Evolutionary conservation across 352 stramenopile species (phyloP).

Genomic region (Phytophthora macrochlamydospora): DNA sequence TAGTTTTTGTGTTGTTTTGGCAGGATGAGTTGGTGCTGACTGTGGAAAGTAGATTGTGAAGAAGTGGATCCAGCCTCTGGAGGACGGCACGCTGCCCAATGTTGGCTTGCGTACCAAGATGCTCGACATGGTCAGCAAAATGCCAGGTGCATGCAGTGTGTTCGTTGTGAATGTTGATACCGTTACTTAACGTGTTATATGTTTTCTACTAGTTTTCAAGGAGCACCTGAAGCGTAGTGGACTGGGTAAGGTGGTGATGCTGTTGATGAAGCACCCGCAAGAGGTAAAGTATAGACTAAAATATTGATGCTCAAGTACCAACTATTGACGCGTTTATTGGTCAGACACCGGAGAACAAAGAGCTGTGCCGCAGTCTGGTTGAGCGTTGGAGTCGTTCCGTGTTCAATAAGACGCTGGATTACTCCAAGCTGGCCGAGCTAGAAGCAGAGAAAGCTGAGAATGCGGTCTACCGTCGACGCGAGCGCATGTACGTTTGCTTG

Average conservation of each 20-base stretch:
- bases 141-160: conserved; percentile 55
- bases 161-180: background rate
- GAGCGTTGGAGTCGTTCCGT: conserved; percentile 89
- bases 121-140: conserved; percentile 77
- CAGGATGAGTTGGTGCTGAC: background rate
- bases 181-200: too few species aligned
- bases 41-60: conserved; percentile 73
- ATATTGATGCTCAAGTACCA: conserved; percentile 5
- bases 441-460: conserved; percentile 88
- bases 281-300: conserved; percentile 45
- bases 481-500: conserved; percentile 34
- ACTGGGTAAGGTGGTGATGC: conserved; percentile 90
- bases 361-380: conserved; percentile 82
- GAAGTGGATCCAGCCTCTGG: conserved; percentile 89
- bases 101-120: conserved; percentile 88
- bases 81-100: conserved; percentile 79
- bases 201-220: conserved; percentile 76
- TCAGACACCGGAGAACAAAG: conserved; percentile 87
- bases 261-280: conserved; percentile 87
- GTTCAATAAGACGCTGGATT: conserved; percentile 90
- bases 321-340: background rate
- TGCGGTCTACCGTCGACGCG: conserved; percentile 67
- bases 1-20: background rate
- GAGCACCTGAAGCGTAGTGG: conserved; percentile 89
- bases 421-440: conserved; percentile 83